Evolutionary conservation across 495 filamentous ascomycete species (phyloP), one percentile per base, ranked within the genome.

Genomic region (Neurospora intermedia): DNA sequence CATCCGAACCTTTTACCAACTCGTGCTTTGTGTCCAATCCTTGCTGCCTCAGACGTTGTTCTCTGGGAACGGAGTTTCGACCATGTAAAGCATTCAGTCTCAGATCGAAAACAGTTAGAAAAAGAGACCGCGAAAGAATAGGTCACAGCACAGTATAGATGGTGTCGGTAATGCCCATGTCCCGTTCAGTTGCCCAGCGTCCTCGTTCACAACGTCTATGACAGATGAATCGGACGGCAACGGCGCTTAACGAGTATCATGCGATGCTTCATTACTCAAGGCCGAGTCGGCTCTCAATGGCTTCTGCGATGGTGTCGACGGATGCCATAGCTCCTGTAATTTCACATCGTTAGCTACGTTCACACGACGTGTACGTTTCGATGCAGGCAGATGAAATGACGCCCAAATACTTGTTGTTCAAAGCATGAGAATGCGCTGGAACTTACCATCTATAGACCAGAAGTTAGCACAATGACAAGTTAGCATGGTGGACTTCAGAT

Each of bases 231-330:
- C 10, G 20, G 46, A 54, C 43, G 7, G 23, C 46, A 54, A 23
- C 20, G 20, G 4, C 20, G 20, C 46, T 13, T 54, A 54, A 6
- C 20, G 20, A 54, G 4, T 48, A 20, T 18, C 2, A 46, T 20
- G 43, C 4, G n/a, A 16, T 43, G 42, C 42, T 16, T 18, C 2
- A 20, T n/a, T 48, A 48, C 20, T 59, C 48, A 18, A 87, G 77
- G 1, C 80, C 79, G 48, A 90, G 72, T 69, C 76, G 76, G 41
- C 77, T 71, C 75, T 91, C 86, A 62, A 96, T 89, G 2, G 82
- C 79, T n/a, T 77, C 75, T 39, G 93, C 88, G 78, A 97, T 91
- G 31, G 89, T 84, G 79, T 95, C 92, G n/a, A 93, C 94, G 81
- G 92, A 95, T 7, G 94, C 93, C 73, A 96, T 82, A 16, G 83